phyloP scores from a whole-genome alignment of 495 filamentous ascomycete species.

The Ramalina intermedia region DNA sequence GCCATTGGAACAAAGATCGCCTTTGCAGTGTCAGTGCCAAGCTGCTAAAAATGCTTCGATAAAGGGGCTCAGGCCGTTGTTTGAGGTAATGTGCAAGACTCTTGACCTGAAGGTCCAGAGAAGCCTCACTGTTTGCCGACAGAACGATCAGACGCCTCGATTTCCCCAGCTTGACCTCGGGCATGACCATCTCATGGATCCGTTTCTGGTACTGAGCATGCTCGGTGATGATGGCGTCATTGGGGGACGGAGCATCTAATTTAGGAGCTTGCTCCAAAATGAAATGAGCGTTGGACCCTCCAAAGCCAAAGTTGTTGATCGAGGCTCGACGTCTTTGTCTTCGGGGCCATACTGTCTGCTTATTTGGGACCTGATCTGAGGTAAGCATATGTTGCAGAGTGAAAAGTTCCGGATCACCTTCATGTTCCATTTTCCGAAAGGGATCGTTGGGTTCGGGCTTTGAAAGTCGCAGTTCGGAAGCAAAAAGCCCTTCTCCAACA shows the following conservation, averaged over 20 bases:
- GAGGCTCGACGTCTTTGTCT: neutral
- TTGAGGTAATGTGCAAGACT: neutral
- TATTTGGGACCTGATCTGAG: neutral
- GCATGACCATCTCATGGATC: neutral
- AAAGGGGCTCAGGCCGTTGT: neutral
- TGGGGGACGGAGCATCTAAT: neutral
- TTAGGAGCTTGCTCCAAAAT: neutral
- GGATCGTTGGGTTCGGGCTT: conserved; percentile 22
- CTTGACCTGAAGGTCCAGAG: neutral
- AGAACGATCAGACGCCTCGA: neutral
- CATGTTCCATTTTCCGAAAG: neutral
- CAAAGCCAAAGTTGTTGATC: neutral
- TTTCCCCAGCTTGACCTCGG: neutral
- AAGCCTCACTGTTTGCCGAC: neutral
- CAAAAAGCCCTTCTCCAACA: conserved; percentile 28
- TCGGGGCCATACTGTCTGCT: neutral
- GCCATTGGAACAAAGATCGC: neutral
- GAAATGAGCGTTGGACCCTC: neutral
- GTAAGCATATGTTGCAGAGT: neutral
- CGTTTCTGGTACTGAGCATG: neutral
- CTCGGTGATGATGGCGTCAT: neutral
- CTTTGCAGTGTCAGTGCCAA: neutral
- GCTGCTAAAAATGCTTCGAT: neutral
- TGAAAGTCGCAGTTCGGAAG: conserved; percentile 36
- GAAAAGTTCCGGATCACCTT: neutral